A percentile compares a stretch with the other conserved stretches of the same genome.
Conservation (phyloP, 1,139 yeast species). For the Taphrina deformans region DNA sequence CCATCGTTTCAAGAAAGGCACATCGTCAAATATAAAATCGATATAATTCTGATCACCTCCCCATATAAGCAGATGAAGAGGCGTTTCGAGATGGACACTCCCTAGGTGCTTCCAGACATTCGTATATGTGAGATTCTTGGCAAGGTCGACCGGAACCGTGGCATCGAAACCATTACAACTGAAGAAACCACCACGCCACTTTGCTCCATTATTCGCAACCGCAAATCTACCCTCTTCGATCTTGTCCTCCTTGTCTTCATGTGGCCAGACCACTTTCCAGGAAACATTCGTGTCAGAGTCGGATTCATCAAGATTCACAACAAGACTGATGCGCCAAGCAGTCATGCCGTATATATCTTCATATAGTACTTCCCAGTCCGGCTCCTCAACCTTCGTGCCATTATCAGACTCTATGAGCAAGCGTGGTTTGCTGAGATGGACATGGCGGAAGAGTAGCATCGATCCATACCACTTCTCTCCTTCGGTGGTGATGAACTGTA, state of each 20-base stretch:
- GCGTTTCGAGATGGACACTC: slow-evolving; percentile 23
- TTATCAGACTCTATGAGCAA: background rate
- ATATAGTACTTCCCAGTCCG: slow-evolving; percentile 24
- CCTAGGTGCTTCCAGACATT: slow-evolving; percentile 30
- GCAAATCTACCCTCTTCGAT: slow-evolving; percentile 22
- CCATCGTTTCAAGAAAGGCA: slow-evolving; percentile 29
- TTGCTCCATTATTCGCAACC: slow-evolving; percentile 14
- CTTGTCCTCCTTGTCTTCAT: slow-evolving; percentile 22
- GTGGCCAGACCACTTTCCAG: slow-evolving; percentile 23
- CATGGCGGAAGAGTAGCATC: slow-evolving; percentile 12
- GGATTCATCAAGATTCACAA: background rate
- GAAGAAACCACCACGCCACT: slow-evolving; percentile 32
- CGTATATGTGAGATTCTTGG: slow-evolving; percentile 21
- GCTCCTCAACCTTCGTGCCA: slow-evolving; percentile 21
- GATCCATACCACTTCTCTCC: slow-evolving; percentile 22
- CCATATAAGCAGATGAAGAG: slow-evolving; percentile 20
- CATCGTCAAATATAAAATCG: slow-evolving; percentile 22
- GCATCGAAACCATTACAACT: slow-evolving; percentile 32
- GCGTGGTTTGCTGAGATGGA: slow-evolving; percentile 3
- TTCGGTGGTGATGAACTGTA: slow-evolving; percentile 18
- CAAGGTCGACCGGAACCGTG: slow-evolving; percentile 26
- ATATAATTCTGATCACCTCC: slow-evolving; percentile 31
- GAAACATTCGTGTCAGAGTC: slow-evolving; percentile 22
- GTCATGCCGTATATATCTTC: slow-evolving; percentile 26
- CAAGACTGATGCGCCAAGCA: slow-evolving; percentile 25